Evolutionary conservation across 2,329 filamentous ascomycete genomes (phyloP), one percentile per base, ranked within the genome.

Genomic region (Fusarium longipes): DNA sequence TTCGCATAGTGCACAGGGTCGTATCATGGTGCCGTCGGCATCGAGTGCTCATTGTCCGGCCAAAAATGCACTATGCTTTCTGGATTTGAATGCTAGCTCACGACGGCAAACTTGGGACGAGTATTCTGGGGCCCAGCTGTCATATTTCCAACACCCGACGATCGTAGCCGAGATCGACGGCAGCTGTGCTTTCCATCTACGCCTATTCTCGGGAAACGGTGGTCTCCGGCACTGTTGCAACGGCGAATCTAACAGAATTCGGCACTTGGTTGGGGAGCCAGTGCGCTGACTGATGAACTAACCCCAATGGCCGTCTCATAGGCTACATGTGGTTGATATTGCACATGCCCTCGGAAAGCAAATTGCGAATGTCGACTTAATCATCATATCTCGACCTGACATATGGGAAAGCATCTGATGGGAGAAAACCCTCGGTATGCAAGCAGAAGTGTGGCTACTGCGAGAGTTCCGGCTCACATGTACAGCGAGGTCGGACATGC

Each of bases 101-200:
- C 20, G n/a, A 49, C 32, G 22, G 45, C 45, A 25, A 43, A 49
- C 45, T 49, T 25, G 36, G 33, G 32, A 14, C 22, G 38, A 49
- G 45, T 47, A 20, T 22, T 15, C 32, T n/a, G 27, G 45, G 45
- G 32, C 38, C 45, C 32, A 49, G 33, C 45, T 49, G 45, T 49
- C 45, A 49, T 17, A 24, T 48, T 35, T 38, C 45, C 33, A 22
- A 25, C 12, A 38, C 48, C 57, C 49, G 59, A 45, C 58, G 58
- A 65, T 51, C 59, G 38, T 58, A 64, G 49, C 65, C 62, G 65
- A 59, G 67, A 71, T 70, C 67, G 65, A 56, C 63, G 49, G 39
- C 44, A 50, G 44, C 20, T 57, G 39, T 35, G 32, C 20, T 33
- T 14, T 43, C 43, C 29, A 15, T 44, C 58, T 43, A 52, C 27